phyloP scores from a whole-genome alignment of 2,329 filamentous ascomycete genomes.

The Cercospora sp. region DNA sequence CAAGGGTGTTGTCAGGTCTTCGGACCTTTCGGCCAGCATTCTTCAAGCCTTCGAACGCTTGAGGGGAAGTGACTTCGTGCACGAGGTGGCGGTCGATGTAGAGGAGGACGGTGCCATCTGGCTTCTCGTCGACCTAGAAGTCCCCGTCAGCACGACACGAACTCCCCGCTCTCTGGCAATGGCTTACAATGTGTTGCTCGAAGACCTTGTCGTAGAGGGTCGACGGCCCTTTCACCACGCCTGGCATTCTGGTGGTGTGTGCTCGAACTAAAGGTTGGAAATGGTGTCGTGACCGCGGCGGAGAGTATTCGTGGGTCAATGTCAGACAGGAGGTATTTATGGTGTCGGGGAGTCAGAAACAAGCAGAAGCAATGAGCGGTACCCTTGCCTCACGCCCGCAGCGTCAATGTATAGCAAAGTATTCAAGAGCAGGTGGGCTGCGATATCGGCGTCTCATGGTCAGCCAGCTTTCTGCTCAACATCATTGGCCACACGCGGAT shows the following conservation, averaged over 20 bases:
- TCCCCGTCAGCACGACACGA: constrained; percentile 10
- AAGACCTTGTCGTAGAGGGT: constrained; percentile 90
- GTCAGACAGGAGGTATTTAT: neutral
- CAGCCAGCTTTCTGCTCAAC: neutral
- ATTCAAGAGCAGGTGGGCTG: neutral
- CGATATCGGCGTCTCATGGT: constrained; percentile 7
- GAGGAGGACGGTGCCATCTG: constrained; percentile 86
- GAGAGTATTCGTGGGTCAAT: neutral
- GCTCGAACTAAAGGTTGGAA: neutral
- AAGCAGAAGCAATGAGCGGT: constrained; percentile 5
- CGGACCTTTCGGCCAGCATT: constrained; percentile 86
- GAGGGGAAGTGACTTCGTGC: constrained; percentile 97
- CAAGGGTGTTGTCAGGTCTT: constrained; percentile 93
- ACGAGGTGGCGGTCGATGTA: constrained; percentile 97
- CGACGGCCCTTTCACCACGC: constrained; percentile 36
- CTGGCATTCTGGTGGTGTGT: constrained; percentile 32
- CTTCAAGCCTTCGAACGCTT: constrained; percentile 94
- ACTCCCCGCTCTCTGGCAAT: neutral
- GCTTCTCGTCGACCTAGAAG: constrained; percentile 72
- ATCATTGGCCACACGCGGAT: neutral
- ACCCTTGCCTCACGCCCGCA: neutral
- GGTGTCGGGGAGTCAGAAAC: neutral
- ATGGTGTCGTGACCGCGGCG: neutral
- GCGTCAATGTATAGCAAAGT: constrained; percentile 7
- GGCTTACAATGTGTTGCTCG: constrained; percentile 72